phyloP scores from a whole-genome alignment of 192 early-diverging fungal species.

The Rhizoclosmatium sp. region DNA sequence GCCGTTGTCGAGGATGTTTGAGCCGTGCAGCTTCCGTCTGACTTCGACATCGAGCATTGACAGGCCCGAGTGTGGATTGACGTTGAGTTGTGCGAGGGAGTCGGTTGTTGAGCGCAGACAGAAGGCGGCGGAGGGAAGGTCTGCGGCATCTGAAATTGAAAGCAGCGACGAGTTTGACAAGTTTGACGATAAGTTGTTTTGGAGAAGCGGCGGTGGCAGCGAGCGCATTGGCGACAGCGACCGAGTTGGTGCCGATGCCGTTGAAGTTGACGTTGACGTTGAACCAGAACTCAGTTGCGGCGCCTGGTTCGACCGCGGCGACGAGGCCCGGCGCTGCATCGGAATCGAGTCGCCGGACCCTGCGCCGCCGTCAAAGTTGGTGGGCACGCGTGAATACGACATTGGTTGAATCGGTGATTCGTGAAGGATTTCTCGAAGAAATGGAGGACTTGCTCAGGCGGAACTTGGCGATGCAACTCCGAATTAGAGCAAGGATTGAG shows the following conservation, averaged over 20 bases:
- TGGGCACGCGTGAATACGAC: too few species aligned
- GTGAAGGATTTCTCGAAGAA: too few species aligned
- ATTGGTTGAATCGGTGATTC: too few species aligned
- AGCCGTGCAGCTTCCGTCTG: neutral
- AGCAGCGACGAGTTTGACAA: neutral
- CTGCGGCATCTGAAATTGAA: neutral
- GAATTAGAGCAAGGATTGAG: too few species aligned
- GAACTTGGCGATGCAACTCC: too few species aligned
- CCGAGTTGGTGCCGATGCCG: neutral
- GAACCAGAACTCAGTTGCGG: too few species aligned
- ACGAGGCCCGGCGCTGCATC: too few species aligned
- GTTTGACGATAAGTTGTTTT: neutral
- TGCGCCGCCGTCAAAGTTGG: too few species aligned
- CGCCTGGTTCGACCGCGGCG: too few species aligned
- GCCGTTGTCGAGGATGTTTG: constrained; percentile 30
- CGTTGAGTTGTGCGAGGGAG: constrained; percentile 13
- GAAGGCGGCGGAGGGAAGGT: constrained; percentile 12
- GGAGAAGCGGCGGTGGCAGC: neutral
- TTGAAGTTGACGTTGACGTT: too few species aligned
- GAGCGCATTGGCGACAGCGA: neutral
- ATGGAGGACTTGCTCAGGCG: too few species aligned
- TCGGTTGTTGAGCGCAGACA: neutral
- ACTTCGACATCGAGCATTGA: constrained; percentile 1
- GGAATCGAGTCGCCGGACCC: too few species aligned
- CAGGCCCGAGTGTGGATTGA: neutral